A percentile compares a stretch with the other conserved stretches of the same genome.
These are phyloP conservation scores for Davidsoniella virescens DNA, from an alignment of 2,329 filamentous ascomycete species.

Conservation along the genomic window DNA sequence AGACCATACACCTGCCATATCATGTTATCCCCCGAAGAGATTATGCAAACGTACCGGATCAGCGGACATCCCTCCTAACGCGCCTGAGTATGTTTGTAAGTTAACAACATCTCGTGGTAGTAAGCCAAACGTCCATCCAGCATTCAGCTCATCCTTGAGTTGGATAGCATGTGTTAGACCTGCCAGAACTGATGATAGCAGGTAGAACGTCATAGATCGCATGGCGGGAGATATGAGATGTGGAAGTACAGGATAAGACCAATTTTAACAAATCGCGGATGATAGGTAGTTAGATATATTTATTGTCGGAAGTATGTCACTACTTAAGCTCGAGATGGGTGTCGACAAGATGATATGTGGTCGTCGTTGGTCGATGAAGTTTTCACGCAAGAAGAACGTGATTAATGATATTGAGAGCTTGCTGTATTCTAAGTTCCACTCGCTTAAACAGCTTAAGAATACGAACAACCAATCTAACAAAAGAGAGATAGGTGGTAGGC, in stretches of 20 bases:
- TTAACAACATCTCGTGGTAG: slow-evolving; percentile 22
- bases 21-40: too few relatives aligned
- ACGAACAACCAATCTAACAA: neutral
- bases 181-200: slow-evolving; percentile 3
- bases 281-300: neutral
- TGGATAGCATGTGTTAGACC: slow-evolving; percentile 14
- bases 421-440: too few relatives aligned
- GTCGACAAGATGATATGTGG: too few relatives aligned
- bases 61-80: slow-evolving; percentile 24
- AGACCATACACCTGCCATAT: too few relatives aligned
- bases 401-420: too few relatives aligned
- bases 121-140: slow-evolving; percentile 23
- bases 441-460: too few relatives aligned
- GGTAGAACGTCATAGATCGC: neutral
- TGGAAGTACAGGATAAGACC: neutral
- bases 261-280: neutral
- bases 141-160: slow-evolving; percentile 20
- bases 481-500: neutral
- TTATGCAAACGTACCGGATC: slow-evolving; percentile 9
- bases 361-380: too few relatives aligned
- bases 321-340: too few relatives aligned
- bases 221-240: too few relatives aligned
- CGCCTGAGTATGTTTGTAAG: slow-evolving; percentile 27
- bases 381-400: too few relatives aligned
- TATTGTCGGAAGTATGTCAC: too few relatives aligned